Conservation (phyloP, 495 filamentous ascomycete species). For the Neurospora sp. region DNA sequence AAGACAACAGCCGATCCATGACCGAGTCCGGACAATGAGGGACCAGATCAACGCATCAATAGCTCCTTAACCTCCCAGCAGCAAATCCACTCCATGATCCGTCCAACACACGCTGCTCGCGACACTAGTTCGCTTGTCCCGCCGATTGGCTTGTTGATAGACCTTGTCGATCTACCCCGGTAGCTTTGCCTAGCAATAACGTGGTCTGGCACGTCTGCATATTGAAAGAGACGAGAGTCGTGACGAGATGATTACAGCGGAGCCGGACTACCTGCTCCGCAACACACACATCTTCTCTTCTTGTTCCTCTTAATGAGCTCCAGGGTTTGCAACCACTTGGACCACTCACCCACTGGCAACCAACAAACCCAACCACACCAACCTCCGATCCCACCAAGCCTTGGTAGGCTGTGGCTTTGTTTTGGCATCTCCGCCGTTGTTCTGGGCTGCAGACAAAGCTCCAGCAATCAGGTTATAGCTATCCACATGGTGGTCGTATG, state of each 20-base stretch:
- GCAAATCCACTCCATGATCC: neutral
- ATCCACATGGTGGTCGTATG: neutral
- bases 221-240: neutral
- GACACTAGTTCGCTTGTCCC: neutral
- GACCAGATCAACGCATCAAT: neutral
- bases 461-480: neutral
- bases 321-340: neutral
- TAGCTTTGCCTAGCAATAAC: neutral
- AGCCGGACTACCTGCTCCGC: neutral
- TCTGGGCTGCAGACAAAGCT: neutral
- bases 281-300: neutral
- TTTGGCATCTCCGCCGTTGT: neutral
- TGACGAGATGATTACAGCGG: neutral
- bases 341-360: neutral
- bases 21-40: neutral
- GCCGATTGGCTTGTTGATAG: neutral
- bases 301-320: neutral
- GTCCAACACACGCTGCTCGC: neutral
- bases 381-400: neutral
- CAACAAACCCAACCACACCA: neutral
- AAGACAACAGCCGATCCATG: neutral
- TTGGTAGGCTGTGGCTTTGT: neutral
- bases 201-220: neutral
- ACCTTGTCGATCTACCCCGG: neutral
- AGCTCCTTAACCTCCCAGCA: neutral